These are phyloP conservation scores for Fusarium sp. DNA, from an alignment of 2,329 filamentous ascomycete species.

Conservation along the genomic window DNA sequence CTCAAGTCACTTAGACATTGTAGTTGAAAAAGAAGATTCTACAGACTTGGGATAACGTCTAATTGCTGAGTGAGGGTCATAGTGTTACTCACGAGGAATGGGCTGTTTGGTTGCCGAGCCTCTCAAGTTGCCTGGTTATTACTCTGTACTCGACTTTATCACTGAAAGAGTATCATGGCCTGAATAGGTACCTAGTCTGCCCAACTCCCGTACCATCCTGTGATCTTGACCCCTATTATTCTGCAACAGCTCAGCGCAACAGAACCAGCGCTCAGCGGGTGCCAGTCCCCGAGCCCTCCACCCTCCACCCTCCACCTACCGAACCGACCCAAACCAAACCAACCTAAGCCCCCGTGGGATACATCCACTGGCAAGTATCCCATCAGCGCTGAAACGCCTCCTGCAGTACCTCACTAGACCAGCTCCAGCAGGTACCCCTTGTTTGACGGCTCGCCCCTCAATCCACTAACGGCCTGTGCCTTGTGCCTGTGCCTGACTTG, in stretches of 20 bases:
- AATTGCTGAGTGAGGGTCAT: conserved; percentile 17
- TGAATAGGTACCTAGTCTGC: not conserved
- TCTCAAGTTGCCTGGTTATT: conserved; percentile 16
- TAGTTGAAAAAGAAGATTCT: conserved; percentile 4
- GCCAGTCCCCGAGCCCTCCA: conserved; percentile 33
- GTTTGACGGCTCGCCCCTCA: conserved; percentile 36
- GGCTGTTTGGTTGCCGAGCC: conserved; percentile 22
- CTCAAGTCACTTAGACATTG: conserved; percentile 19
- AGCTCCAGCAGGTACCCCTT: conserved; percentile 40
- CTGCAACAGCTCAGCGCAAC: conserved; percentile 45
- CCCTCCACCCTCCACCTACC: conserved; percentile 37
- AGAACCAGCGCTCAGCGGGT: conserved; percentile 26
- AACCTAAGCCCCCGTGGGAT: conserved; percentile 4
- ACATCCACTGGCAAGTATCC: conserved; percentile 39
- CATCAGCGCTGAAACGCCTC: conserved; percentile 33
- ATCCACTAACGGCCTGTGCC: conserved; percentile 42
- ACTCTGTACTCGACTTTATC: not conserved
- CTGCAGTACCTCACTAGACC: conserved; percentile 32
- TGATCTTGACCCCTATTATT: conserved; percentile 47
- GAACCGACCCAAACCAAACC: conserved; percentile 9
- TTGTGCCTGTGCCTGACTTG: conserved; percentile 27
- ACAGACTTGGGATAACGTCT: conserved; percentile 4
- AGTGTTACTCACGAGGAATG: conserved; percentile 23
- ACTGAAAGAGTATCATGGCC: not conserved
- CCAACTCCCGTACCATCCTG: conserved; percentile 15